Evolutionary conservation across 441 rosid genomes (phyloP), one percentile per base, ranked within the genome.

Genomic region (Heliophila coronopifolia): DNA sequence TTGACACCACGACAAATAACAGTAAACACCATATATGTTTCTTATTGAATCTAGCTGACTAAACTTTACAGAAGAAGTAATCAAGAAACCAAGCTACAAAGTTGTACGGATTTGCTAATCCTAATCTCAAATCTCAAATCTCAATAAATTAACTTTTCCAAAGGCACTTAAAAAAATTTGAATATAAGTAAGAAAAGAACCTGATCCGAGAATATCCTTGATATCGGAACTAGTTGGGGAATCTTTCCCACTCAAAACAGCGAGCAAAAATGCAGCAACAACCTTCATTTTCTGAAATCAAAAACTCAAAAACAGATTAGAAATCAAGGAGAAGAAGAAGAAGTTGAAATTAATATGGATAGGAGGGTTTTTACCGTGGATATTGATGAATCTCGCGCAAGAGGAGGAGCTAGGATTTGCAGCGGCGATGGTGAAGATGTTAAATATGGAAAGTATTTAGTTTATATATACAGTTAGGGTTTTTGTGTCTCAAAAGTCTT

Each of bases 191-290:
- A 9, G 9, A 27, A 4, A 25, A 34, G 18, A 69, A 85, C 96
- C 92, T 37, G 77, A 65, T 20, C 71, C 78, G 18, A 90, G 90
- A 36, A 90, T 70, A 1, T 9, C 2, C 63, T 86, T 81, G 56
- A 90, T 38, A 53, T 90, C 83, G 11, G 50, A 68, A 24, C 79
- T 80, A 1, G 87, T 48, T 23, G 98, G 96, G 55, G 12, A 19
- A 62, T 77, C 34, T 44, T 84, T 86, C 13, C 95, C 95, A 24
- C 97, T 84, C 73, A 90, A 64, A 5, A 67, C 82, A 20, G 94
- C 95, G 66, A 90, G 74, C 75, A 86, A 66, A 38, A 71, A 90
- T 0, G 97, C 92, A 2, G 87, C 87, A 7, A 80, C 59, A 35
- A 83, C 70, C 76, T 75, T 75, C 76, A 71, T 75, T 54, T 49